Base-by-base conservation (phyloP, 2,329 filamentous ascomycete species). In the Venturia carpophila region DNA sequence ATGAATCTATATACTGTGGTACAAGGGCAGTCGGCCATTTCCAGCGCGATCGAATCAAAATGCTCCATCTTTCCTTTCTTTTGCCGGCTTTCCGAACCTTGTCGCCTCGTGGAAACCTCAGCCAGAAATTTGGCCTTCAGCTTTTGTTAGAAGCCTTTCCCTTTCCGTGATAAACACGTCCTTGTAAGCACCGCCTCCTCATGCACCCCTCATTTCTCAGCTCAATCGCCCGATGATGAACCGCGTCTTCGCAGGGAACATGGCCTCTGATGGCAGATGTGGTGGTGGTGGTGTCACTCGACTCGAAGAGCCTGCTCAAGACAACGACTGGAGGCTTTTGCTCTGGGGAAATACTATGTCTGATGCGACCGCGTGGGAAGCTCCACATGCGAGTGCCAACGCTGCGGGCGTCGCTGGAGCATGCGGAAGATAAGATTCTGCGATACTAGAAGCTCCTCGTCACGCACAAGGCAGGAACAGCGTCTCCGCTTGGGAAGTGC, bases 401-500 rank as follows among this genome's bases (percentile, higher is more conserved):
- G 2, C 17, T 45, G 42, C 15, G 15, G 7, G 42, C 10, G 15
- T 47, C 3, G 2, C n/a, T 21, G 19, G 47, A 52, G 47, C 47
- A 19, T 58, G 30, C 52, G 27, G 52, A 37, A 27, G 30, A 58
- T 58, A 19, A 56, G 27, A 27, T n/a, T n/a, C 34, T 56, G 5
- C 34, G 37, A 37, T 56, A 3, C 27, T 56, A 37, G 27, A 13
- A n/a, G 52, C 17, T 34, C 7, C 49, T 37, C 4, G 24, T 13
- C 47, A 10, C 9, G 21, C 21, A 21, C 47, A 30, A 27, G 30
- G 47, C 47, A 37, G 21, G 27, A 39, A 58, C 19, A 19, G 37
- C 37, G 6, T 34, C 52, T 58, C 52, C 52, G 52, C 52, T 58
- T 56, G 52, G 52, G 52, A 56, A 56, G n/a, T n/a, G n/a, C n/a